Evolutionary conservation across 306 rosid species (phyloP).

Genomic region (Rubus parviflorus): DNA sequence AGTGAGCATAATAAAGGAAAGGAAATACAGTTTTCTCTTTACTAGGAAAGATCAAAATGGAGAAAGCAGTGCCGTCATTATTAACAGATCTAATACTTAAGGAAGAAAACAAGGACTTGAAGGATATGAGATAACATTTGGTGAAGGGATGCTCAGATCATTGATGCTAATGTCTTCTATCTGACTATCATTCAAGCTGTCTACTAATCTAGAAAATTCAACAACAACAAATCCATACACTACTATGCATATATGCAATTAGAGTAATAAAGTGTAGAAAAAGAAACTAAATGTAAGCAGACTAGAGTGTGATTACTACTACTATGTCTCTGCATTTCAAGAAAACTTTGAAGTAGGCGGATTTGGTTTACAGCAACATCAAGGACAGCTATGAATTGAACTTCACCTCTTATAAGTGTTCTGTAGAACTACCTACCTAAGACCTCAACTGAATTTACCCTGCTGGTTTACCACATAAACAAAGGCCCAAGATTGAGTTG

Average conservation of each 20-base stretch:
- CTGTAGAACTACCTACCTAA: not conserved
- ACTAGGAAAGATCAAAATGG: not conserved
- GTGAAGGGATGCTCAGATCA: not conserved
- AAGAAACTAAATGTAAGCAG: not conserved
- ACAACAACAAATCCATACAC: not conserved
- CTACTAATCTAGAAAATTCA: not conserved
- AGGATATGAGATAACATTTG: not conserved
- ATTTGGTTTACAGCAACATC: not conserved
- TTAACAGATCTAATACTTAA: not conserved
- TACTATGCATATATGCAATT: not conserved
- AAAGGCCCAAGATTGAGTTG: not conserved
- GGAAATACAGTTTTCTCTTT: not conserved
- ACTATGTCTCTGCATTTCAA: not conserved
- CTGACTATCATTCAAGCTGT: not conserved
- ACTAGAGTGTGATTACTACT: not conserved
- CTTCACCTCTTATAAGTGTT: not conserved
- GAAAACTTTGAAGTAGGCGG: not conserved
- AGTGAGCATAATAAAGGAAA: not conserved
- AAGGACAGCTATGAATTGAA: not conserved
- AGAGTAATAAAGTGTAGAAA: not conserved
- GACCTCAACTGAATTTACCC: not conserved
- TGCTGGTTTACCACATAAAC: not conserved
- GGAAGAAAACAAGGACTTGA: slow-evolving; percentile 1
- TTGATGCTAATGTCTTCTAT: not conserved
- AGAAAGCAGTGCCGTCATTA: not conserved